Evolutionary conservation across 2,329 filamentous ascomycete genomes (phyloP).

Genomic region (Fusarium coffeatum): DNA sequence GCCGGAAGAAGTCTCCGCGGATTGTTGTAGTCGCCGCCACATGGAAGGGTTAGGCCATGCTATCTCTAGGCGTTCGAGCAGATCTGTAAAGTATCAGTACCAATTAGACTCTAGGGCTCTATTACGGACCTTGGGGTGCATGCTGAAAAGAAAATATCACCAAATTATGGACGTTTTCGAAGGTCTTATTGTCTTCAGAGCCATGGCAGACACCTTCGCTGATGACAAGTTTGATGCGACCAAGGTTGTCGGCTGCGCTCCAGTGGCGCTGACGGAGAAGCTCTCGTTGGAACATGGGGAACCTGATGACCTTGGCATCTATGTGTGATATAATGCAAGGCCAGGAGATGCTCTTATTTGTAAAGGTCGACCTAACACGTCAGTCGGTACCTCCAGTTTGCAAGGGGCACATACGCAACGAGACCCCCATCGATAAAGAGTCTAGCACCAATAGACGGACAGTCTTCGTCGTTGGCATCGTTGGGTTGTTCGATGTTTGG

Average conservation of each 20-base stretch:
- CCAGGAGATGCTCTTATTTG: slow-evolving; percentile 63
- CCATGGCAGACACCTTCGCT: slow-evolving; percentile 76
- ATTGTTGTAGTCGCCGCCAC: slow-evolving; percentile 62
- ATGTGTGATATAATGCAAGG: slow-evolving; percentile 62
- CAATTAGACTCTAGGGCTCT: fast-evolving
- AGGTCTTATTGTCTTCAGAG: slow-evolving; percentile 59
- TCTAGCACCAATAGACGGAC: slow-evolving; percentile 72
- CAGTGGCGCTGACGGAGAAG: slow-evolving; percentile 77
- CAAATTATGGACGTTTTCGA: slow-evolving; percentile 77
- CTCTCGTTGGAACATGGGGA: slow-evolving; percentile 77
- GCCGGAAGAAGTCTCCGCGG: slow-evolving; percentile 48
- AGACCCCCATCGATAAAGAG: slow-evolving; percentile 76
- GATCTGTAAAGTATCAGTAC: slow-evolving; percentile 55
- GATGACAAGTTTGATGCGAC: slow-evolving; percentile 80
- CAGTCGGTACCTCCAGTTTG: not conserved
- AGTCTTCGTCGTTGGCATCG: slow-evolving; percentile 59
- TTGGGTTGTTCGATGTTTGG: slow-evolving; percentile 71
- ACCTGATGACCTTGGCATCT: slow-evolving; percentile 72
- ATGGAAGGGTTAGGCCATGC: slow-evolving; percentile 82
- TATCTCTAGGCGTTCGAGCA: slow-evolving; percentile 78
- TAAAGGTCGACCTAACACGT: slow-evolving; percentile 62
- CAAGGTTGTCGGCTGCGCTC: slow-evolving; percentile 76
- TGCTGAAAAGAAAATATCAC: slow-evolving; percentile 87
- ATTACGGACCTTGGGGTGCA: slow-evolving; percentile 75
- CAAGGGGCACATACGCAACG: slow-evolving; percentile 61